Base-by-base conservation (phyloP, 208 protist genomes). In the Balamuthia mandrillaris region DNA sequence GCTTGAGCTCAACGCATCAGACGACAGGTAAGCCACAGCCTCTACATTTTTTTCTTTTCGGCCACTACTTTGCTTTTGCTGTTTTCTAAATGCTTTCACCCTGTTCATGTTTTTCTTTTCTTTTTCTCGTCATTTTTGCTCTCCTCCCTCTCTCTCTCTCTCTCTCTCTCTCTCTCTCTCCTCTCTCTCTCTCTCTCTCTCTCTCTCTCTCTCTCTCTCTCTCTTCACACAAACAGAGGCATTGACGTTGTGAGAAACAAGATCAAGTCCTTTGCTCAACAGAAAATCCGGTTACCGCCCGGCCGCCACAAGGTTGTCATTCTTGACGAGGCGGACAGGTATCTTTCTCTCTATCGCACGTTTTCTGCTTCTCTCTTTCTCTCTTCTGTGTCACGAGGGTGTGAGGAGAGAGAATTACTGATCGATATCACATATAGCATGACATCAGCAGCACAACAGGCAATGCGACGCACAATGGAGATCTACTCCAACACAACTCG, bases 1-100 rank as follows among this genome's bases (percentile, higher is more conserved):
- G 68, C 90, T 99, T 2, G 98, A 99, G 93, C 92, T 99, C 29
- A 99, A 99, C 89, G 98, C 98, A 14, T 99, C 97, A 56, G 98
- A 99, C 88, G 98, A 99, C 65, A 49, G 89, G 65, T 89, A 44
- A 24, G 12, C 18, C 12, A 12, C 47, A 54, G 14, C 12, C 12
- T 12, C 65, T 6, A 74, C 18, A 7, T 3, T 39, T 10, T 10
- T 58, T 39, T 63, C n/a, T 54, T 54, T n/a, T 18, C 47, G 18
- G 14, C 12, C 12, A 18, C 65, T 6, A 74, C 18, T 6, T 3
- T 39, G 3, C 5, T 58, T 39, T 63, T 5, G 21, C 42, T 31
- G 27, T 31, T 85, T 31, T 14, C 9, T 65, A 24, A 24, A 10
- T n/a, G 29, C 12, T 60, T 86, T 31, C 27, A 18, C 3, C 52